Base-by-base conservation (phyloP, 2,329 filamentous ascomycete genomes). In the Aspergillus piperis region DNA sequence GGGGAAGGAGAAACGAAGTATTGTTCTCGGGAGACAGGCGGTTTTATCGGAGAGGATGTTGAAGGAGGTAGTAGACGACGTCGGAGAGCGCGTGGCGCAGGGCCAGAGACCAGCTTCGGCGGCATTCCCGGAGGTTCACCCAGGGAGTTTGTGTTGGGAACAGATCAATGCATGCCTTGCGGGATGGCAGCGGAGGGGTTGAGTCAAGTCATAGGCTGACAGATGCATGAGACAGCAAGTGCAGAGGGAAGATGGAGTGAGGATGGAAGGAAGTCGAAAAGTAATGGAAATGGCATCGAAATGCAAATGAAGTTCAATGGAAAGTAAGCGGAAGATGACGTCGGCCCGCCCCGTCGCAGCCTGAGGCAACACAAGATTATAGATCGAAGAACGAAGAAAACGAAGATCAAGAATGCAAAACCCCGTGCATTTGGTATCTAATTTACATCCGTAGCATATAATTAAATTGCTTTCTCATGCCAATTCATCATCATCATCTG, bases 401-500 rank as follows among this genome's bases (percentile, higher is more conserved):
- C 2, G 10, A 36, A 13, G 11, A 36, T 2, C 32, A 36, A 36
- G 11, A 36, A 36, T 36, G 32, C 32, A 36, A 13, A 36, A 36
- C 32, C 13, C 32, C 32, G 32, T 36, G 32, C 32, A 36, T 36
- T 30, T 25, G 47, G 25, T 49, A 30, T 17, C 23, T 49, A 30
- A 30, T 6, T 8, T 25, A 27, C 21, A 49, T 32, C 32, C 1
- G 11, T 15, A 36, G 4, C 32, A 13, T 36, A 36, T 49, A 15
- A 49, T 49, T 11, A 30, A 49, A 8, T 8, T 27, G n/a, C 23
- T 55, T 3, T 36, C 38, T 70, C 60, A 75, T 54, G 74, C 75
- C 63, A 77, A 54, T 67, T 79, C 77, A 66, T 78, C 76, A 55
- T 83, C 80, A 63, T 86, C 88, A 19, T 85, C 85, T 73, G 85